Evolutionary conservation across 306 rosid species (phyloP), one percentile per base, ranked within the genome.

Genomic region (Pyrus communis): DNA sequence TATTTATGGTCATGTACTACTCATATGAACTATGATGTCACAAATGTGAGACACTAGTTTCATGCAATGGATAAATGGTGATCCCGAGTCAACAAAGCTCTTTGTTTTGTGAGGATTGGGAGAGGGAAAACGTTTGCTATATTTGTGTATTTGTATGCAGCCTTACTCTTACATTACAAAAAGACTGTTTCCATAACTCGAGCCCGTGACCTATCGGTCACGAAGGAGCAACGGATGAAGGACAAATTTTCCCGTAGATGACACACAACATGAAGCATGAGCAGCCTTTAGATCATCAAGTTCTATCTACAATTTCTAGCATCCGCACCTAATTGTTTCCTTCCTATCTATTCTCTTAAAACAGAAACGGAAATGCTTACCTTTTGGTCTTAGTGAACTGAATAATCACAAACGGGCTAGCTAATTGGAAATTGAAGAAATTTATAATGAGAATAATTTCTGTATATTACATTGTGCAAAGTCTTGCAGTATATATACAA

Each of bases 61-160:
- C 19, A 14, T 49, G 7, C 54, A 46, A 46, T 14, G 55, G 21
- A 49, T 49, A 18, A 18, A 49, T 0, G 8, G 42, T 38, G 10
- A 38, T 0, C 2, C 0, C 42, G 0, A 7, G 42, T 0, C 2
- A 38, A 38, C 42, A 38, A 7, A 38, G 2, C 9, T 38, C 0
- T 0, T 1, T 38, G 42, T 38, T 38, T 38, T 38, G 2, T 38
- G 2, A 38, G 42, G 42, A 38, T 7, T 0, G 42, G 9, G 2
- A 38, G 0, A 38, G 2, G 42, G 42, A 0, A 1, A 38, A 38
- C 9, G 0, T 38, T 1, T 38, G 9, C 0, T 38, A 2, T 38
- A 38, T 35, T 33, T 33, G 7, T 33, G 35, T 5, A 33, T 33
- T 35, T 35, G 40, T 35, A 35, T 0, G 9, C 40, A 35, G 9